Conservation (phyloP, 768 basidiomycete species). For the Lactifluus piperatus region DNA sequence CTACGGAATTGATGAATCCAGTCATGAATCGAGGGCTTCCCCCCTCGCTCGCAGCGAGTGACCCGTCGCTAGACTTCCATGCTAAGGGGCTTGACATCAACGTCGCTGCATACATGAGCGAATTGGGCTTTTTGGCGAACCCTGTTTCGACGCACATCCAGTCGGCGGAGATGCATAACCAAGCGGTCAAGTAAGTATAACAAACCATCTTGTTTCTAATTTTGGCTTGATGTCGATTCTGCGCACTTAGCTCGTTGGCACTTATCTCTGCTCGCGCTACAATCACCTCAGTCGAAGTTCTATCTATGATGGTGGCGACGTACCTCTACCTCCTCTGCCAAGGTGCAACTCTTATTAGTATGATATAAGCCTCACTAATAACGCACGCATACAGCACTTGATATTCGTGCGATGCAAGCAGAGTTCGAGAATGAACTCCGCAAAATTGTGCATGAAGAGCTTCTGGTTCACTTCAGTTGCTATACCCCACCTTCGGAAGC, state of each 20-base stretch:
- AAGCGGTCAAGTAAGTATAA: conserved; percentile 70
- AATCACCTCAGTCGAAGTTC: conserved; percentile 65
- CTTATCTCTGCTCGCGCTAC: conserved; percentile 78
- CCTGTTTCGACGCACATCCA: conserved; percentile 82
- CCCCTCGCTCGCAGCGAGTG: conserved; percentile 68
- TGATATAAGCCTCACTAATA: background rate
- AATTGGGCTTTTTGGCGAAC: conserved; percentile 84
- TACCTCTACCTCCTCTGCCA: conserved; percentile 76
- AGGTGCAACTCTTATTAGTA: conserved; percentile 15
- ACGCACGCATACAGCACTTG: conserved; percentile 39
- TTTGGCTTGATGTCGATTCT: conserved; percentile 6
- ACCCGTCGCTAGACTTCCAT: conserved; percentile 75
- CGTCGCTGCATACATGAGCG: conserved; percentile 70
- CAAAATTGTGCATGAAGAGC: conserved; percentile 43
- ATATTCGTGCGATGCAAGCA: conserved; percentile 65
- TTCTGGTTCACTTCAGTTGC: conserved; percentile 37
- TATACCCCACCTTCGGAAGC: conserved; percentile 30
- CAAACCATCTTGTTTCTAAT: background rate
- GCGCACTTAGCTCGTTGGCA: conserved; percentile 56
- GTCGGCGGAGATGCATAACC: conserved; percentile 88
- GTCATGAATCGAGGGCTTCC: conserved; percentile 78
- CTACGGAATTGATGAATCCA: conserved; percentile 72
- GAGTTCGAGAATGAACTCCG: conserved; percentile 49
- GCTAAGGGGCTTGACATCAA: conserved; percentile 82
- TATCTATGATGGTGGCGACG: conserved; percentile 62